A percentile compares a stretch with the other conserved stretches of the same genome.
Conservation (phyloP, 805 yeast species). For the Alloascoidea hylecoeti region DNA sequence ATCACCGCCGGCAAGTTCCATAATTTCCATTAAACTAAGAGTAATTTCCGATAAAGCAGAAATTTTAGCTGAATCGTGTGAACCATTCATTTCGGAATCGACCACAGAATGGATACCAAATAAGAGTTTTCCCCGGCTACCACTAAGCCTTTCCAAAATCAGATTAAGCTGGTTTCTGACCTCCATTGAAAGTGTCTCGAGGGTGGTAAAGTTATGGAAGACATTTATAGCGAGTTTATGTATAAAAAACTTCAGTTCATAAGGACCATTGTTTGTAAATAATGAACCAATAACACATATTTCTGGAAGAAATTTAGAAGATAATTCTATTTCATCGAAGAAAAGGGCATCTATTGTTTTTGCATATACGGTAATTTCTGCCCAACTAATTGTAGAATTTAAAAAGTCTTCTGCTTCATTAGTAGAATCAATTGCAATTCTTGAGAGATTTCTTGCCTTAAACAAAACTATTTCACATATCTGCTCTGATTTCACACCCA, state of each 20-base stretch:
- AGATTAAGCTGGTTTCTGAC: constrained; percentile 27
- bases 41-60: not conserved
- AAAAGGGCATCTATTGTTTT: constrained; percentile 49
- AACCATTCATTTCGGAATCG: constrained; percentile 24
- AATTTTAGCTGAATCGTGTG: constrained; percentile 11
- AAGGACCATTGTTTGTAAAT: constrained; percentile 33
- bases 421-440: constrained; percentile 22
- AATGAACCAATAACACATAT: constrained; percentile 53
- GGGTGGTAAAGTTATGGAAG: constrained; percentile 52
- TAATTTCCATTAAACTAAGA: not conserved
- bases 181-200: constrained; percentile 29
- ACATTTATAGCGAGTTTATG: constrained; percentile 52
- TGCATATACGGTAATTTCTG: constrained; percentile 57
- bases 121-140: constrained; percentile 54
- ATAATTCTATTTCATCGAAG: constrained; percentile 37
- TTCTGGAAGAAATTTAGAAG: constrained; percentile 37
- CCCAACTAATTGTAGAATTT: constrained; percentile 41
- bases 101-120: constrained; percentile 42
- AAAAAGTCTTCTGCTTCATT: constrained; percentile 28
- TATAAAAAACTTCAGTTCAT: constrained; percentile 41
- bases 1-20: constrained; percentile 19
- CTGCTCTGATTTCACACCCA: constrained; percentile 56
- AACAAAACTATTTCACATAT: constrained; percentile 51
- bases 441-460: constrained; percentile 39
- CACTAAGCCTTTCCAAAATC: constrained; percentile 23